Evolutionary conservation across 1,284 basidiomycete species (phyloP).

Genomic region (Bjerkandera adusta): DNA sequence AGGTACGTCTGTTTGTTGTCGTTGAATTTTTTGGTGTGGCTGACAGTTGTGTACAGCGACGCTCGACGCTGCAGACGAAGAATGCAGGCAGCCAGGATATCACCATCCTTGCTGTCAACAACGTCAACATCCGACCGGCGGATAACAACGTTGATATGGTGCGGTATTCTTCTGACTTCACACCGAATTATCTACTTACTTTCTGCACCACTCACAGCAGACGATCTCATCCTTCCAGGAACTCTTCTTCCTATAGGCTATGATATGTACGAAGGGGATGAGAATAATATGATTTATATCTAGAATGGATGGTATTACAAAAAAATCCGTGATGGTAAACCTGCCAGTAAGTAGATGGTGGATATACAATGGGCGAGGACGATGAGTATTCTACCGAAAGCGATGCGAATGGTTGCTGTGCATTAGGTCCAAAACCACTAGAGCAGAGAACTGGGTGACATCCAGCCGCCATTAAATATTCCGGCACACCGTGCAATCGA

Average conservation of each 20-base stretch:
- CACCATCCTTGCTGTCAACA: too few species aligned
- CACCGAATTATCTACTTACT: neutral
- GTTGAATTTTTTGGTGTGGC: too few species aligned
- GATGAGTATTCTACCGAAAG: slow-evolving; percentile 15
- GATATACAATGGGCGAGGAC: slow-evolving; percentile 20
- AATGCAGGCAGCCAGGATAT: too few species aligned
- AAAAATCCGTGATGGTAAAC: slow-evolving; percentile 14
- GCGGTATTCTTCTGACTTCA: neutral
- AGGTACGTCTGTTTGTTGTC: too few species aligned
- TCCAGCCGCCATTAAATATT: slow-evolving; percentile 74
- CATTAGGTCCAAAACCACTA: slow-evolving; percentile 5
- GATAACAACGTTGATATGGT: slow-evolving; percentile 1
- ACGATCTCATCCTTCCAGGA: slow-evolving; percentile 13
- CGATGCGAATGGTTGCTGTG: slow-evolving; percentile 9
- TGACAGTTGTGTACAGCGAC: too few species aligned
- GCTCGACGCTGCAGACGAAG: slow-evolving; percentile 10
- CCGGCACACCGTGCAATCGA: slow-evolving; percentile 73
- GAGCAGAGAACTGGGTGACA: slow-evolving; percentile 8
- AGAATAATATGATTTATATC: slow-evolving; percentile 18
- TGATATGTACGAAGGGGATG: neutral
- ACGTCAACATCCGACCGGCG: too few species aligned
- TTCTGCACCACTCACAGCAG: slow-evolving; percentile 2
- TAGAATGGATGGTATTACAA: slow-evolving; percentile 23
- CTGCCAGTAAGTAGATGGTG: slow-evolving; percentile 17
- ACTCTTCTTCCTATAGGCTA: slow-evolving; percentile 12